Evolutionary conservation across 257 asterid genomes (phyloP).

Genomic region (Jacaranda copaia): DNA sequence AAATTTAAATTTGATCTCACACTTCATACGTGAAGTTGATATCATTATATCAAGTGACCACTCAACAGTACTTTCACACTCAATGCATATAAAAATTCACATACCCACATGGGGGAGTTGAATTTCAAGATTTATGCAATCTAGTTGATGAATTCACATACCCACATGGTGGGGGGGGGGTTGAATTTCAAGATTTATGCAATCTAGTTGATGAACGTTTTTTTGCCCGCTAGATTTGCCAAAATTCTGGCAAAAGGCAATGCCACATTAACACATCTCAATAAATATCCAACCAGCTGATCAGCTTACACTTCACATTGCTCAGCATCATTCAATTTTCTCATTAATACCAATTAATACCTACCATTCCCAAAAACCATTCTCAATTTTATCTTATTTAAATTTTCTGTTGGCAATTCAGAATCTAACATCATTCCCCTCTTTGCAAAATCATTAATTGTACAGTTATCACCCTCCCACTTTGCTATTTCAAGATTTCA

Average conservation of each 20-base stretch:
- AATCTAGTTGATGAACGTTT: not conserved
- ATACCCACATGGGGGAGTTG: too few species aligned
- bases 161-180: too few species aligned
- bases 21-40: too few species aligned
- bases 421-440: not conserved
- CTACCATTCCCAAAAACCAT: not conserved
- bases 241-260: not conserved
- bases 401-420: not conserved
- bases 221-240: not conserved
- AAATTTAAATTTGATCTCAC: too few species aligned
- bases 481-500: too few species aligned
- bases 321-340: conserved; percentile 15
- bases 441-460: conserved; percentile 27
- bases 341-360: conserved; percentile 5
- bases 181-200: not conserved
- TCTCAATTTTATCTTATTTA: not conserved
- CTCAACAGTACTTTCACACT: too few species aligned
- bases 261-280: not conserved
- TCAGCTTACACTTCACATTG: not conserved
- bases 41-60: too few species aligned
- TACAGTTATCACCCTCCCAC: not conserved
- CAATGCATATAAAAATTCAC: too few species aligned
- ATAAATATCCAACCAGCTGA: conserved; percentile 29
- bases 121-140: not conserved
- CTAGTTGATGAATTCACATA: not conserved